These are phyloP conservation scores for Ustilago lituana DNA, from an alignment of 1,284 basidiomycete species.

Conservation along the genomic window DNA sequence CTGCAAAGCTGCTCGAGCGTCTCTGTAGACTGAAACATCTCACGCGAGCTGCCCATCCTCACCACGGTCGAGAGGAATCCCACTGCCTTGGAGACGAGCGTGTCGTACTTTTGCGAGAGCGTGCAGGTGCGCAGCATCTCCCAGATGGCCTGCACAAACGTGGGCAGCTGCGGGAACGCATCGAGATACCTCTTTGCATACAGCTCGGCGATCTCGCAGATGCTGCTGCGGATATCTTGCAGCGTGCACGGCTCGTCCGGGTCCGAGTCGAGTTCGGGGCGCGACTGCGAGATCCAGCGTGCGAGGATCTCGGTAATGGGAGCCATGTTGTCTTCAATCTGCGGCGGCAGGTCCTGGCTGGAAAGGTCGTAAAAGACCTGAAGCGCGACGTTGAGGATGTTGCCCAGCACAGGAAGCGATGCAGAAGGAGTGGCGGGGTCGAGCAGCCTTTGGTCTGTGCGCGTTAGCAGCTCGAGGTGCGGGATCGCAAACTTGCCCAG, in stretches of 20 bases:
- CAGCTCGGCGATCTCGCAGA: constrained; percentile 92
- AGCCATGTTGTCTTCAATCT: constrained; percentile 86
- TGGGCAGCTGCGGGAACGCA: constrained; percentile 80
- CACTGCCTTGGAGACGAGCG: constrained; percentile 91
- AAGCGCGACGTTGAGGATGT: constrained; percentile 73
- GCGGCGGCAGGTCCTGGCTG: constrained; percentile 92
- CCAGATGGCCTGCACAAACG: constrained; percentile 92
- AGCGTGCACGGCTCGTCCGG: constrained; percentile 87
- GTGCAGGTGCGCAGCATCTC: constrained; percentile 81
- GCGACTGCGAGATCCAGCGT: constrained; percentile 58
- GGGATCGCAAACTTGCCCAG: constrained; percentile 83
- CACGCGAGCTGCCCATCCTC: constrained; percentile 72
- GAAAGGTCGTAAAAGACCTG: constrained; percentile 94
- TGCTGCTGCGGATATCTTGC: constrained; percentile 85
- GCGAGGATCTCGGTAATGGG: constrained; percentile 62
- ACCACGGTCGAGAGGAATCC: constrained; percentile 92
- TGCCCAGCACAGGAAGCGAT: constrained; percentile 65
- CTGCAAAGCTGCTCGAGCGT: constrained; percentile 86
- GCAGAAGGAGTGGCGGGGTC: constrained; percentile 66
- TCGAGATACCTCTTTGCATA: constrained; percentile 93
- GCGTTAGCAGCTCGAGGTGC: constrained; percentile 74
- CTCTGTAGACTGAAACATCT: constrained; percentile 73
- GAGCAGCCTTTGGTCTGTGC: constrained; percentile 62
- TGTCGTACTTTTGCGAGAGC: constrained; percentile 79
- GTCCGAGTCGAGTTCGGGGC: constrained; percentile 54